A percentile compares a stretch with the other conserved stretches of the same genome.
Evolutionary conservation across 176 grass and related monocot genomes (phyloP).

Genomic region (Stipa capillata): DNA sequence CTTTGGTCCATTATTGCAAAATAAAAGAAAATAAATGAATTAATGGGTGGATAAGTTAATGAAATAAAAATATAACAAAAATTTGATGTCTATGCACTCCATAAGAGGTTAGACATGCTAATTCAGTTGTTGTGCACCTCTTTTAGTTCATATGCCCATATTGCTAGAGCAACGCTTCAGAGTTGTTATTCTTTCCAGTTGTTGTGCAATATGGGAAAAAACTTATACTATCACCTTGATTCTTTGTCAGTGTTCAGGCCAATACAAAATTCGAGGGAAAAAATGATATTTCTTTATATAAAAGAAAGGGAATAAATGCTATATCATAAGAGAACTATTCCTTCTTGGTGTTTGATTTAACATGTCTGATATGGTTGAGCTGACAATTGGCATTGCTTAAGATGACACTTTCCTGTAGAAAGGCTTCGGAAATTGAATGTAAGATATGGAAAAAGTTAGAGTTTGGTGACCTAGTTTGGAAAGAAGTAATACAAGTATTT

Average conservation of each 20-base stretch:
- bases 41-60: background rate
- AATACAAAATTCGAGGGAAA: background rate
- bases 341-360: conserved; percentile 4
- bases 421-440: background rate
- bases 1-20: background rate
- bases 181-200: background rate
- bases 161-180: background rate
- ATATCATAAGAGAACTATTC: background rate
- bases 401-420: background rate
- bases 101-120: background rate
- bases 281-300: background rate
- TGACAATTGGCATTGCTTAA: background rate
- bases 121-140: background rate
- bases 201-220: background rate
- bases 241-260: background rate
- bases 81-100: background rate
- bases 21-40: background rate
- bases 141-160: too few relatives aligned
- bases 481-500: background rate
- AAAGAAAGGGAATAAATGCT: background rate
- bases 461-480: background rate
- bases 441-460: background rate
- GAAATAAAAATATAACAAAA: background rate
- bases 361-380: background rate
- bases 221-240: background rate